Evolutionary conservation across 1,139 yeast species (phyloP).

Genomic region (Pichia sp.): DNA sequence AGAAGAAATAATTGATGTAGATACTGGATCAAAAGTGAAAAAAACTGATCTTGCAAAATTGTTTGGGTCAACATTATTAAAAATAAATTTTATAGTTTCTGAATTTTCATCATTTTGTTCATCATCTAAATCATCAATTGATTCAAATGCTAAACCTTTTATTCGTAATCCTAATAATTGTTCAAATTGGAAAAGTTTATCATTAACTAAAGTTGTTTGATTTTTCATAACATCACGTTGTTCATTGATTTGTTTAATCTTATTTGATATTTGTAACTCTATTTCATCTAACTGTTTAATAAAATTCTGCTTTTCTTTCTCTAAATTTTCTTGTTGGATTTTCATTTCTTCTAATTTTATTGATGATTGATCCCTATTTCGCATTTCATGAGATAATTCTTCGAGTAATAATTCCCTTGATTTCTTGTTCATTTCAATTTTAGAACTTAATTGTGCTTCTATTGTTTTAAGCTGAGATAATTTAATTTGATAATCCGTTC

Average conservation of each 20-base stretch:
- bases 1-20: conserved; percentile 33
- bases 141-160: conserved; percentile 20
- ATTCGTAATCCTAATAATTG: conserved; percentile 42
- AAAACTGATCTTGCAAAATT: conserved; percentile 39
- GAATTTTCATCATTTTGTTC: conserved; percentile 23
- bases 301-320: conserved; percentile 21
- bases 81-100: conserved; percentile 36
- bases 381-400: conserved; percentile 18
- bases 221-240: conserved; percentile 21
- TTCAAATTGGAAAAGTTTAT: conserved; percentile 40
- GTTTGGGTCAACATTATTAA: conserved; percentile 43
- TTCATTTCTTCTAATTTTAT: conserved; percentile 25
- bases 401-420: conserved; percentile 18
- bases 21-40: conserved; percentile 36
- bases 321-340: conserved; percentile 23
- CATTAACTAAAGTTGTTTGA: conserved; percentile 24
- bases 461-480: conserved; percentile 18
- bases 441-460: conserved; percentile 17
- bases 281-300: conserved; percentile 19
- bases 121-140: not conserved
- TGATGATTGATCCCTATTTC: conserved; percentile 23
- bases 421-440: conserved; percentile 15
- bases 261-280: conserved; percentile 19
- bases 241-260: conserved; percentile 20
- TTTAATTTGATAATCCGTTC: conserved; percentile 21